Evolutionary conservation across 1,284 basidiomycete genomes (phyloP).

Genomic region (Lentinula novae-zelandiae): DNA sequence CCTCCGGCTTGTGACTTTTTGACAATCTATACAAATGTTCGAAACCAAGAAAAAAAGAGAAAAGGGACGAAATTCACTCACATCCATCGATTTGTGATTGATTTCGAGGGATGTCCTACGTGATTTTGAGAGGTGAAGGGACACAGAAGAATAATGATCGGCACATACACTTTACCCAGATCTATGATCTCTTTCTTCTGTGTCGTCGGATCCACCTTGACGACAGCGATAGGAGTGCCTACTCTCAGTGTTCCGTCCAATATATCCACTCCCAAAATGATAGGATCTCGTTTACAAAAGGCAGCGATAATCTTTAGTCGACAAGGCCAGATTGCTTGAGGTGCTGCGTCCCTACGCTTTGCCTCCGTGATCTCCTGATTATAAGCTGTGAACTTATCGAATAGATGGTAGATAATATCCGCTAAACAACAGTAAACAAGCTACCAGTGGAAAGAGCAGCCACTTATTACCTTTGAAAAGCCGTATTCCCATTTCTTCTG

Average conservation of each 20-base stretch:
- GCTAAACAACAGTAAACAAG: conserved; percentile 40
- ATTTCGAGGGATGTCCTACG: conserved; percentile 89
- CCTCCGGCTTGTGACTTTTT: conserved; percentile 93
- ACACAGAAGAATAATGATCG: neutral
- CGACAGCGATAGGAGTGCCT: conserved; percentile 94
- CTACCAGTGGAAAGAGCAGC: neutral
- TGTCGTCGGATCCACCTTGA: conserved; percentile 82
- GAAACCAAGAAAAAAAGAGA: conserved; percentile 21
- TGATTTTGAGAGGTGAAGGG: conserved; percentile 2
- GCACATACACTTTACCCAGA: conserved; percentile 88
- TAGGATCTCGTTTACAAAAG: conserved; percentile 96
- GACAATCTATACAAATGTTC: conserved; percentile 59
- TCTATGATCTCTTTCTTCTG: conserved; percentile 90
- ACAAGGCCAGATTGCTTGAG: conserved; percentile 97
- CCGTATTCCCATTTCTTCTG: conserved; percentile 91
- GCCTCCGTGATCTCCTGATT: conserved; percentile 91
- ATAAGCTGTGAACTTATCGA: conserved; percentile 97
- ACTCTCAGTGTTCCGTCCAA: conserved; percentile 90
- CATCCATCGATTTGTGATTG: conserved; percentile 83
- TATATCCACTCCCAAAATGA: conserved; percentile 97
- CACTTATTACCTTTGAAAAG: conserved; percentile 79
- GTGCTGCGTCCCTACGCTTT: conserved; percentile 90
- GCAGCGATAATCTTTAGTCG: conserved; percentile 89
- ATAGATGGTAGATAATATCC: conserved; percentile 98
- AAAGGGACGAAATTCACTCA: conserved; percentile 33